Conservation (phyloP, 1,284 basidiomycete species). For the Stygiomarasmius scandens region DNA sequence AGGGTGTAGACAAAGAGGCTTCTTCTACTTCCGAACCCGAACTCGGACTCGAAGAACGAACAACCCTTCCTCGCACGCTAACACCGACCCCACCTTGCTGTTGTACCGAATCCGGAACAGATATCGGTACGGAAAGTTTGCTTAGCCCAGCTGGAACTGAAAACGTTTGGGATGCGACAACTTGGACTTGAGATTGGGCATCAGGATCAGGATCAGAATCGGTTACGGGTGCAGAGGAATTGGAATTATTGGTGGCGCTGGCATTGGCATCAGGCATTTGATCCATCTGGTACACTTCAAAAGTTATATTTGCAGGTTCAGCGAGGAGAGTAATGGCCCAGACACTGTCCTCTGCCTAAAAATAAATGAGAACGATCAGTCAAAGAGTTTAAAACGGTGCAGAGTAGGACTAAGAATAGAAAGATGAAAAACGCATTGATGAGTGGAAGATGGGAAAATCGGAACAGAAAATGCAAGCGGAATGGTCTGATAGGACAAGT, state of each 20-base stretch:
- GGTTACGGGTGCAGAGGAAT: too few relatives aligned
- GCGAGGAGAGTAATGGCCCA: conserved; percentile 12
- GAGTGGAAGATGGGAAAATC: too few relatives aligned
- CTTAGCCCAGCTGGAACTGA: conserved; percentile 9
- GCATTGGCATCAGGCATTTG: background rate
- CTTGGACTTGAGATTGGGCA: background rate
- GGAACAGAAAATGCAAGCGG: too few relatives aligned
- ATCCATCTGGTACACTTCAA: conserved; percentile 1
- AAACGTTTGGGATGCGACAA: conserved; percentile 5
- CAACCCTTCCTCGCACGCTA: conserved; percentile 18
- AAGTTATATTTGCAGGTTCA: conserved; percentile 10
- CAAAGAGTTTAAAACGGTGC: too few relatives aligned
- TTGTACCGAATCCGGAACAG: conserved; percentile 2
- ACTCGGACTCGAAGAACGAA: too few relatives aligned
- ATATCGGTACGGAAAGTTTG: conserved; percentile 11
- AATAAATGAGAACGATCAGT: too few relatives aligned
- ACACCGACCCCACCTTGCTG: conserved; percentile 15
- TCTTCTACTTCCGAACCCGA: too few relatives aligned
- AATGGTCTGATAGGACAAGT: too few relatives aligned
- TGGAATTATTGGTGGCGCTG: background rate
- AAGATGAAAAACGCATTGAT: too few relatives aligned
- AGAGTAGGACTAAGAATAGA: too few relatives aligned
- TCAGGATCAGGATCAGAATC: background rate
- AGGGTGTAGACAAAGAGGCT: too few relatives aligned
- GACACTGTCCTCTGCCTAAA: conserved; percentile 7